phyloP scores from a whole-genome alignment of 495 filamentous ascomycete species.

The Entonaema liquescens region DNA sequence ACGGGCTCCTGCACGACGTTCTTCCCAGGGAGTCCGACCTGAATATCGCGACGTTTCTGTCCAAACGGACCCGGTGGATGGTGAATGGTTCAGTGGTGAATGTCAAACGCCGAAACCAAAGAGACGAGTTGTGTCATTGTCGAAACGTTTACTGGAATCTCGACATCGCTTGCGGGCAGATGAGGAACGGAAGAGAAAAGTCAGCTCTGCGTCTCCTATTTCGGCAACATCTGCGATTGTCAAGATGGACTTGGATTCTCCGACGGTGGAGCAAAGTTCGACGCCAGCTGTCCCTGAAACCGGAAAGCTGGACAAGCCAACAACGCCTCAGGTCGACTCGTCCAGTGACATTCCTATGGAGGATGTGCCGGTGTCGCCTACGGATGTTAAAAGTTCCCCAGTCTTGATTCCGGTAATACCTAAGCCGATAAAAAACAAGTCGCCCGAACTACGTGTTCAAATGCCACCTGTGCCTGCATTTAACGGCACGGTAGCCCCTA shows the following conservation, averaged over 20 bases:
- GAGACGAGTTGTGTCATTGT: constrained; percentile 54
- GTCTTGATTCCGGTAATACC: constrained; percentile 2
- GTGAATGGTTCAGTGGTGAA: constrained; percentile 53
- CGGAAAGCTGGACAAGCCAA: constrained; percentile 20
- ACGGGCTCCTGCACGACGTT: constrained; percentile 42
- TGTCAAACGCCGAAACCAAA: constrained; percentile 45
- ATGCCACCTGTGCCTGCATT: constrained; percentile 58
- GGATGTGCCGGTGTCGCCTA: constrained; percentile 35
- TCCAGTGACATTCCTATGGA: constrained; percentile 38
- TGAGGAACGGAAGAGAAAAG: constrained; percentile 46
- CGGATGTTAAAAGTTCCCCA: constrained; percentile 25
- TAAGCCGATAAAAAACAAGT: constrained; percentile 46
- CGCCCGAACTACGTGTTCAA: constrained; percentile 60
- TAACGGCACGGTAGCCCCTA: constrained; percentile 41
- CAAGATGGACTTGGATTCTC: constrained; percentile 50
- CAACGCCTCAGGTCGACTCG: not conserved
- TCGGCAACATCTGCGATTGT: constrained; percentile 35
- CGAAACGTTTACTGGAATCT: constrained; percentile 58
- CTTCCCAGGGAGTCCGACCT: constrained; percentile 45
- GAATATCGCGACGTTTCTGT: constrained; percentile 57
- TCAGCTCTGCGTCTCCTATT: constrained; percentile 22
- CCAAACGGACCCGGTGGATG: constrained; percentile 60
- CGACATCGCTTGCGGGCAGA: constrained; percentile 52
- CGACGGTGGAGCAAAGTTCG: constrained; percentile 36
- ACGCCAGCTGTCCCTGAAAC: not conserved